phyloP scores from a whole-genome alignment of 1,284 basidiomycete genomes.

The Athelia sp. region DNA sequence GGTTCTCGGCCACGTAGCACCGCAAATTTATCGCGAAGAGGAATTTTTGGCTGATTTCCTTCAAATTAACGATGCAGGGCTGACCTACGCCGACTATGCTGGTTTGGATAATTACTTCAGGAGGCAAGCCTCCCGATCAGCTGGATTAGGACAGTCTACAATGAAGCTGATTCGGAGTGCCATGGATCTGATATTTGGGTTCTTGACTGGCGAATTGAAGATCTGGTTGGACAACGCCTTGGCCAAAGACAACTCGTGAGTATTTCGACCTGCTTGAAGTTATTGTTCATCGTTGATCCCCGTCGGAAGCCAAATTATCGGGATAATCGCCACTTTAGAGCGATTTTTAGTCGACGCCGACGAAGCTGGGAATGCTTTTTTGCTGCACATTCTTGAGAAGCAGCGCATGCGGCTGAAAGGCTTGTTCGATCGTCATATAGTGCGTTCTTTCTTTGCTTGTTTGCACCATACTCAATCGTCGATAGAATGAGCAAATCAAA shows the following conservation, averaged over 20 bases:
- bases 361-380: slow-evolving; percentile 73
- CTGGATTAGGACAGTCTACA: slow-evolving; percentile 64
- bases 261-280: slow-evolving; percentile 9
- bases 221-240: slow-evolving; percentile 80
- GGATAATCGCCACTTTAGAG: slow-evolving; percentile 80
- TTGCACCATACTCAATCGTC: slow-evolving; percentile 5
- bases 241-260: slow-evolving; percentile 76
- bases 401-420: slow-evolving; percentile 74
- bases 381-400: slow-evolving; percentile 73
- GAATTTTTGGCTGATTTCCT: slow-evolving; percentile 90
- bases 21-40: slow-evolving; percentile 78
- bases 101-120: slow-evolving; percentile 92
- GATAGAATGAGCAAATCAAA: slow-evolving; percentile 81
- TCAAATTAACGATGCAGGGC: slow-evolving; percentile 82
- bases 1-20: slow-evolving; percentile 74
- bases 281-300: slow-evolving; percentile 6
- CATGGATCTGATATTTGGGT: slow-evolving; percentile 95
- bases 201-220: slow-evolving; percentile 81
- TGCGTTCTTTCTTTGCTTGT: slow-evolving; percentile 33
- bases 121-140: slow-evolving; percentile 77
- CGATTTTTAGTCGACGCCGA: slow-evolving; percentile 76
- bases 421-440: slow-evolving; percentile 74
- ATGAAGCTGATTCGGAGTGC: slow-evolving; percentile 80
- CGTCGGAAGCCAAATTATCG: slow-evolving; percentile 72
- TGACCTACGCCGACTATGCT: slow-evolving; percentile 97